Evolutionary conservation across 352 stramenopile genomes (phyloP).

Genomic region (Pythium dissimile): DNA sequence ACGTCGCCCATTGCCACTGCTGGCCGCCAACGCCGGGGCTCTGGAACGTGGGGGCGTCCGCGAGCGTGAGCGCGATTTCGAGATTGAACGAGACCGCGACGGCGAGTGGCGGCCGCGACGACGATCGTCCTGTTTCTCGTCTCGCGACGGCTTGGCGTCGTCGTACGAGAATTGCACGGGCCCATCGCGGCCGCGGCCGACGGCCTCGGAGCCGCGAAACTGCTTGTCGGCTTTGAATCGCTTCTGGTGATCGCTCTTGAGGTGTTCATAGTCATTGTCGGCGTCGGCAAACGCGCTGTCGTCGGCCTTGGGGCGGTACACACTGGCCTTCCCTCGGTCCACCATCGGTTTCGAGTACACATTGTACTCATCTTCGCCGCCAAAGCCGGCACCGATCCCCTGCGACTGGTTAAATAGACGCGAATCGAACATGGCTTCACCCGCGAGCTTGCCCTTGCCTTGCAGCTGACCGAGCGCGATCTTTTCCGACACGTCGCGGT

Average conservation of each 20-base stretch:
- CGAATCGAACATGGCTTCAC: conserved; percentile 94
- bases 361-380: conserved; percentile 97
- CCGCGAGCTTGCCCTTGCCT: conserved; percentile 72
- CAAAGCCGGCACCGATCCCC: conserved; percentile 95
- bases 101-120: conserved; percentile 14
- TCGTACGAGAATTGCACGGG: conserved; percentile 88
- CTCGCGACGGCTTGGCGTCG: conserved; percentile 26
- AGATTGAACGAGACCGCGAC: conserved; percentile 26
- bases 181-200: conserved; percentile 52
- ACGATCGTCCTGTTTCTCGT: conserved; percentile 25
- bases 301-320: conserved; percentile 89
- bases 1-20: conserved; percentile 16
- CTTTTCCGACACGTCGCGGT: conserved; percentile 98
- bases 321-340: conserved; percentile 83
- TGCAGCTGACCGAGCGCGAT: conserved; percentile 97
- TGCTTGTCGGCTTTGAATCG: conserved; percentile 89
- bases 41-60: conserved; percentile 21
- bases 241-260: conserved; percentile 79
- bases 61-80: conserved; percentile 29
- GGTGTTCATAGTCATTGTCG: conserved; percentile 89
- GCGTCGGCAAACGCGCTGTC: conserved; percentile 80
- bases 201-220: conserved; percentile 81
- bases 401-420: conserved; percentile 98
- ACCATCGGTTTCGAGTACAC: conserved; percentile 98
- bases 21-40: conserved; percentile 3